These are phyloP conservation scores for Phialophora chinensis DNA, from an alignment of 2,329 filamentous ascomycete genomes.

Conservation along the genomic window DNA sequence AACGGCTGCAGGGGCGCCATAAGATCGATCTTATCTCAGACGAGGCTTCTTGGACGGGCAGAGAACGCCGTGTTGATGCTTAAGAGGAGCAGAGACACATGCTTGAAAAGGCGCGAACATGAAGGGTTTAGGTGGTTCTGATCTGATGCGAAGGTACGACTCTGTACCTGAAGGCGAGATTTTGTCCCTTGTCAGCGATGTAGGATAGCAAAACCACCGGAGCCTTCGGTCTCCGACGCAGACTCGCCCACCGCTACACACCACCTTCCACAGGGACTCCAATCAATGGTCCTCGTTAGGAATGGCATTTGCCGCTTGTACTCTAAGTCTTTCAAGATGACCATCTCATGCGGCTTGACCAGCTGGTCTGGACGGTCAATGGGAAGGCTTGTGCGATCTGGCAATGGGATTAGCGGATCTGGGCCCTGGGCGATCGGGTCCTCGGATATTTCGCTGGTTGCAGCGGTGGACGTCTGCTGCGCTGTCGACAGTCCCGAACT, in stretches of 20 bases:
- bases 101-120: neutral
- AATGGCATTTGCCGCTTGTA: slow-evolving; percentile 28
- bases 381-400: slow-evolving; percentile 32
- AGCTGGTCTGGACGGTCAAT: slow-evolving; percentile 29
- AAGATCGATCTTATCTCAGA: no score
- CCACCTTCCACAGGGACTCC: slow-evolving; percentile 39
- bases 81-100: neutral
- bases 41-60: neutral
- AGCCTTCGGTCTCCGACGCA: slow-evolving; percentile 12
- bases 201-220: slow-evolving; percentile 31
- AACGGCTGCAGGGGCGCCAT: no score
- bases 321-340: slow-evolving; percentile 28
- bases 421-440: neutral
- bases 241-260: slow-evolving; percentile 39
- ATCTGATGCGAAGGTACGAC: neutral
- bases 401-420: neutral
- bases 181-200: slow-evolving; percentile 17
- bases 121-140: neutral
- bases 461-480: slow-evolving; percentile 27
- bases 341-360: slow-evolving; percentile 30
- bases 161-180: neutral
- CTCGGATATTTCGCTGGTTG: slow-evolving; percentile 26
- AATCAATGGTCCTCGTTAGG: slow-evolving; percentile 33
- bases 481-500: slow-evolving; percentile 23
- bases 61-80: neutral